Base-by-base conservation (phyloP, 345 rosid genomes). In the Salix suchowensis region DNA sequence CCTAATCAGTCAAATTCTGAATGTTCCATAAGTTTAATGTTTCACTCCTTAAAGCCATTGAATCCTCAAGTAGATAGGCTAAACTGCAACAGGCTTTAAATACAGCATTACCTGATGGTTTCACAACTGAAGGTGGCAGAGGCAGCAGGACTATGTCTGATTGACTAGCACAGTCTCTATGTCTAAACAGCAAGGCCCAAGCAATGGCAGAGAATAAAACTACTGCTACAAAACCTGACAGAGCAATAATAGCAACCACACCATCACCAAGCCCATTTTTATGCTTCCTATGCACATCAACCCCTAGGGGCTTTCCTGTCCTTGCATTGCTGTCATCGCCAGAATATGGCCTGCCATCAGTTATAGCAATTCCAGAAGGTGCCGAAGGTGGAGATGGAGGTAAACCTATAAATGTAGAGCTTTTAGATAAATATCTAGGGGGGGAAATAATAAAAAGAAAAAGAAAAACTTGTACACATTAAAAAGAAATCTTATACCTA, bases 371-470 rank as follows among this genome's bases (percentile, higher is more conserved):
- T 71, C 82, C 87, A 0, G 94, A 87, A 70, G 90, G 78, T 32
- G 93, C 83, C 34, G 80, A 81, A 71, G 98, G 98, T 2, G 98
- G 99, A 76, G 99, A 88, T 55, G 93, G 88, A 7, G 99, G 99
- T 76, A 96, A 87, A 76, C 98, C 97, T 92, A 74, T 60, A 84
- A 74, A 77, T 76, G 70, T 68, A 78, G 67, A 15, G 70, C 24
- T 26, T 73, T 15, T 62, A 23, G 7, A 44, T 76, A 71, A 75
- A 62, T 70, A 71, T 54, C 58, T 23, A 36, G 28, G 24, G 36
- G 36, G 2, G 5, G 34, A 70, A 68, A 36, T 40, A 65, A 64
- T 42, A 3, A 36, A 28, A 67, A 46, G 66, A 2, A 19, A 18
- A 30, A 19, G 34, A 30, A 34, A 55, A 62, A 50, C 67, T 21